These are phyloP conservation scores for Prunus mongolica DNA, from an alignment of 306 rosid genomes.

Conservation along the genomic window DNA sequence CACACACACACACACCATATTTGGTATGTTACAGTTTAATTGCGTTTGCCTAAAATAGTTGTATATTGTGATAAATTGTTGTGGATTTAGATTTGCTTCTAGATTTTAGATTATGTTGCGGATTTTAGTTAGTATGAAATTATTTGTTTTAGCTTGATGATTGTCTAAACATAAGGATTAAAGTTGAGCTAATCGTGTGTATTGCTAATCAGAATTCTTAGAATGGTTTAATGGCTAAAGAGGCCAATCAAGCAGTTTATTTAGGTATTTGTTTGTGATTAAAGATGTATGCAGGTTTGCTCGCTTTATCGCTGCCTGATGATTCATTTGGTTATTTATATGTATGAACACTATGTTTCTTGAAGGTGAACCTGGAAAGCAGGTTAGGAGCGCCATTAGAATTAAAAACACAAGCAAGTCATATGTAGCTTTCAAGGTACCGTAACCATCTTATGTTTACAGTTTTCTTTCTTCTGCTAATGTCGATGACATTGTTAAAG, in stretches of 20 bases:
- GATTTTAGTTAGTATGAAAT: background rate
- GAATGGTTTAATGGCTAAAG: background rate
- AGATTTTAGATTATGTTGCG: background rate
- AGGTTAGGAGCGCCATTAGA: slow-evolving; percentile 90
- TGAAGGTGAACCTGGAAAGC: slow-evolving; percentile 96
- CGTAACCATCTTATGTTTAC: slow-evolving; percentile 1
- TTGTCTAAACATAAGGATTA: no score
- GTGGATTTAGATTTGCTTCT: background rate
- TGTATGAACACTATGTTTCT: slow-evolving; percentile 3
- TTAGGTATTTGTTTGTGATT: background rate
- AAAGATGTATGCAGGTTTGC: background rate
- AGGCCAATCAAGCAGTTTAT: background rate
- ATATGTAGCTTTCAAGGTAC: slow-evolving; percentile 91
- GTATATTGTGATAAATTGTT: background rate
- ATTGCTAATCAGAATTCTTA: background rate
- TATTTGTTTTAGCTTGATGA: no score
- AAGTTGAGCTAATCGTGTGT: background rate
- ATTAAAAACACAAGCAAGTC: slow-evolving; percentile 93
- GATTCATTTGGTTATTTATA: slow-evolving; percentile 6
- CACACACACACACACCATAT: background rate
- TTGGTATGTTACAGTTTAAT: background rate
- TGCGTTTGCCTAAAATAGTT: background rate
- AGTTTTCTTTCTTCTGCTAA: background rate
- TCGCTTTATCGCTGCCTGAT: background rate
- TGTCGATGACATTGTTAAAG: background rate